Evolutionary conservation across 352 stramenopile species (phyloP), one percentile per base, ranked within the genome.

Genomic region (Elongisporangium senticosum): DNA sequence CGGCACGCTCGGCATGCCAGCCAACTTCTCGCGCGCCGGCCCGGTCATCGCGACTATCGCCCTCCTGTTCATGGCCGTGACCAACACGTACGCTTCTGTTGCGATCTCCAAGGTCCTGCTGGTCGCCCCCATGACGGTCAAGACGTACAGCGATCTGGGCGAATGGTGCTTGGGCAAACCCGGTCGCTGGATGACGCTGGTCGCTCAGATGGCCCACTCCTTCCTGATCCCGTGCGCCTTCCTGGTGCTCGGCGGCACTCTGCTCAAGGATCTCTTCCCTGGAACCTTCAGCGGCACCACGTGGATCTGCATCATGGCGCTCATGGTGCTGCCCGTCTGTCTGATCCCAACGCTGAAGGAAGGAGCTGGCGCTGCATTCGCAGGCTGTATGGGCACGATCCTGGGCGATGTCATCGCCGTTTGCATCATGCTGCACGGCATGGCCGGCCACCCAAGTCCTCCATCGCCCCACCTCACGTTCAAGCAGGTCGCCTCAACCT

Each of bases 1-100:
- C 61, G 80, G 77, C 13, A 83, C 79, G 40, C 62, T 90, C 37
- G 75, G 77, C 53, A 87, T 90, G 74, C 77, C 77, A 1, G 77
- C 65, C 54, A 90, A 90, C 58, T 90, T 75, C 59, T 69, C 79
- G 1, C 76, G 79, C 2, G 77, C 79, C 7, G 77, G 75, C 0
- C 77, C 75, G 7, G 52, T 70, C 14, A 70, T 75, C 49, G 78
- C 72, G 17, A 76, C 61, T 2, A 65, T 83, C 53, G 78, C 72
- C 7, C 58, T 86, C 39, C 51, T 79, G 17, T 79, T 89, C 24
- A 89, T 89, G 79, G 79, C 76, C 1, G 61, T 69, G 20, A 64
- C 69, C 52, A 86, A 83, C 62, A 72, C 79, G 21, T 82, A 77
- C 56, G 64, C 74, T 14, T 72, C 72, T 17, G 67, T 82, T 3